A percentile compares a stretch with the other conserved stretches of the same genome.
Conservation (phyloP, 2,329 filamentous ascomycete genomes). For the Botrytis sinoallii region DNA sequence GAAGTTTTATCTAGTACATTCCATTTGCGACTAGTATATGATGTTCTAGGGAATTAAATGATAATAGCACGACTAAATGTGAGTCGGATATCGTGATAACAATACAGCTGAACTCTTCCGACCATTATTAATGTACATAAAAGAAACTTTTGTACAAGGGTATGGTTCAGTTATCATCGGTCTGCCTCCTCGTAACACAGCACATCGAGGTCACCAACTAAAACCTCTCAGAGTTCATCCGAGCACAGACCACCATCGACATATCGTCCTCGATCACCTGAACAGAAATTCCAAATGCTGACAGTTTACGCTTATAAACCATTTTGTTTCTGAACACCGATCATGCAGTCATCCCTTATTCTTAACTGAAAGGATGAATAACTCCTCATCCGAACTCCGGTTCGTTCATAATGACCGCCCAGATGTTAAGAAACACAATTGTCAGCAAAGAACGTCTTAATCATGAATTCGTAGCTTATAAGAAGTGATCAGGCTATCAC, state of each 20-base stretch:
- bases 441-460: neutral
- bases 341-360: neutral
- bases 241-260: neutral
- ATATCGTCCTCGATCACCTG: neutral
- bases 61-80: no score
- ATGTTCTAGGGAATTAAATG: neutral
- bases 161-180: neutral
- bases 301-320: neutral
- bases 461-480: neutral
- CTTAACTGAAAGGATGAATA: neutral
- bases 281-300: neutral
- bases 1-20: neutral
- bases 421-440: neutral
- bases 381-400: neutral
- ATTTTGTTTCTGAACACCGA: neutral
- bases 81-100: neutral
- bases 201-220: no score
- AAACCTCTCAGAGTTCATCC: neutral
- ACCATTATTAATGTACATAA: neutral
- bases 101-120: neutral
- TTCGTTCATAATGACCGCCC: no score
- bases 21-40: neutral
- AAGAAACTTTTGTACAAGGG: neutral
- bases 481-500: neutral
- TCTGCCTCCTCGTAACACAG: neutral